phyloP scores from a whole-genome alignment of 2,329 filamentous ascomycete species.

The Fusarium verticillioides region DNA sequence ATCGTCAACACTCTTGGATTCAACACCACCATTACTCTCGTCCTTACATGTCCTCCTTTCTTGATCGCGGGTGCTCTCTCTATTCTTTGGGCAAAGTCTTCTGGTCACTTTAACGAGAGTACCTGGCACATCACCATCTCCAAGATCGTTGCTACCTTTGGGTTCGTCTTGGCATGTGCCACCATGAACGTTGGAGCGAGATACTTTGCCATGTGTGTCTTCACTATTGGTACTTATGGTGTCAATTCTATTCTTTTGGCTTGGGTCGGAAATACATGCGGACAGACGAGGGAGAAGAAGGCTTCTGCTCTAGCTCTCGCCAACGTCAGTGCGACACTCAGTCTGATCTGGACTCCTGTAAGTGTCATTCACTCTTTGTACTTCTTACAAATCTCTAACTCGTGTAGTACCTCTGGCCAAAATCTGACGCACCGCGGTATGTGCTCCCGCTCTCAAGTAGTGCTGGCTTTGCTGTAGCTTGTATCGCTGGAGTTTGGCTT shows the following conservation, averaged over 20 bases:
- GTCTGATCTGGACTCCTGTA: conserved; percentile 38
- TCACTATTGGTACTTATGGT: conserved; percentile 49
- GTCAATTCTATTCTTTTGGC: conserved; percentile 59
- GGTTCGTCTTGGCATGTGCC: conserved; percentile 40
- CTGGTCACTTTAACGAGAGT: conserved; percentile 35
- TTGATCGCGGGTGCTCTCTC: conserved; percentile 52
- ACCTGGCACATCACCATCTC: conserved; percentile 41
- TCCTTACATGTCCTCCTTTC: conserved; percentile 63
- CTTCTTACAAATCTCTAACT: neutral
- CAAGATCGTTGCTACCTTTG: conserved; percentile 52
- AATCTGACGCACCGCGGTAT: conserved; percentile 37
- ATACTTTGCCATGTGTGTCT: conserved; percentile 51
- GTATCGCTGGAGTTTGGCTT: conserved; percentile 46
- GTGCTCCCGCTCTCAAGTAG: conserved; percentile 35
- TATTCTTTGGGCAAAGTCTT: conserved; percentile 35
- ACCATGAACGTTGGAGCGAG: conserved; percentile 41
- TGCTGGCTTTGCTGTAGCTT: conserved; percentile 47
- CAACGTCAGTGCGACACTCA: conserved; percentile 36
- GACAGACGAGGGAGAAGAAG: conserved; percentile 61
- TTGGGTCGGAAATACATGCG: conserved; percentile 55
- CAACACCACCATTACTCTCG: conserved; percentile 58
- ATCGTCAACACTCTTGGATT: conserved; percentile 61
- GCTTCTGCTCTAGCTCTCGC: conserved; percentile 53
- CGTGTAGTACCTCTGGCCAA: conserved; percentile 33
- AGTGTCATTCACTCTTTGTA: neutral